Conservation (phyloP, 177 flowering plant species). For the Vitis hybrid region DNA sequence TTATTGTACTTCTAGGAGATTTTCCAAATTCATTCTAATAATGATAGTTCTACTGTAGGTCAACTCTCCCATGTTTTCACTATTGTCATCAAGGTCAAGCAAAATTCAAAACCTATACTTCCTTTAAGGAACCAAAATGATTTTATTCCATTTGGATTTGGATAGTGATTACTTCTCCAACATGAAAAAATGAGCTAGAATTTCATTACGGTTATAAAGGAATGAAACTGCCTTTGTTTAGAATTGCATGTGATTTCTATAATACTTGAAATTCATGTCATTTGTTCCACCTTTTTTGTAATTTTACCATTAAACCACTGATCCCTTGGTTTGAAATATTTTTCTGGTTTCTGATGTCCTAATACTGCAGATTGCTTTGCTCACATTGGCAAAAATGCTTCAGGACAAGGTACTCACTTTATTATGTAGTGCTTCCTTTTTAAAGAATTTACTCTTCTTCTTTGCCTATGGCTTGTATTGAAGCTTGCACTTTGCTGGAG, state of each 20-base stretch:
- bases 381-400: conserved; percentile 49
- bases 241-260: too few relatives aligned
- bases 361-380: conserved; percentile 78
- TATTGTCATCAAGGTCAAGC: too few relatives aligned
- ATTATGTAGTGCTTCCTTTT: not conserved
- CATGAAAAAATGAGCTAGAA: not conserved
- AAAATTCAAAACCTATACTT: too few relatives aligned
- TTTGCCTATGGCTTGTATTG: too few relatives aligned
- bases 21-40: too few relatives aligned
- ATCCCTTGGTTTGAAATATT: not conserved
- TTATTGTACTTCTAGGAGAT: too few relatives aligned
- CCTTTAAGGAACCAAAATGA: too few relatives aligned
- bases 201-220: too few relatives aligned
- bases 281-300: not conserved
- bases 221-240: too few relatives aligned
- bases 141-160: not conserved
- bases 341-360: conserved; percentile 13
- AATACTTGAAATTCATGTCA: not conserved
- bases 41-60: too few relatives aligned
- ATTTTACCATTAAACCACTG: not conserved
- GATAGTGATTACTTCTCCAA: not conserved
- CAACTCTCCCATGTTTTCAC: too few relatives aligned
- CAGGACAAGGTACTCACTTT: conserved; percentile 52
- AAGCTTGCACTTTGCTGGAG: not conserved
- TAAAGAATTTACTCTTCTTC: not conserved